Evolutionary conservation across 2,329 filamentous ascomycete species (phyloP).

Genomic region (Neocatenulostroma microsporum): DNA sequence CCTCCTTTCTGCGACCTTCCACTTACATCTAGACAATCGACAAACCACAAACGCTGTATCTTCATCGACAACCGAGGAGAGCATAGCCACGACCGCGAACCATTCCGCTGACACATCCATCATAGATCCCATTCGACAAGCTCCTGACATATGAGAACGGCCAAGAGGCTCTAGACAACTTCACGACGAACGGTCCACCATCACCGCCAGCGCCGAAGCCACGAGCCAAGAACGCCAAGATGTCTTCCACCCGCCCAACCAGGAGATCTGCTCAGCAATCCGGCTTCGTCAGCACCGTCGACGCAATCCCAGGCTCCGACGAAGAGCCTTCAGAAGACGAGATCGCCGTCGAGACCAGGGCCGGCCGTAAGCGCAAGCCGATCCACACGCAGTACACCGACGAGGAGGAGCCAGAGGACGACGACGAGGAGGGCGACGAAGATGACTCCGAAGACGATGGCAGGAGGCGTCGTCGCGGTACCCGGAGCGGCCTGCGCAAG

Average conservation of each 20-base stretch:
- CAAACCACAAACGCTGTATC: background rate
- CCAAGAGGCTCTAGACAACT: slow-evolving; percentile 37
- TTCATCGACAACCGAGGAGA: background rate
- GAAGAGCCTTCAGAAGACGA: slow-evolving; percentile 16
- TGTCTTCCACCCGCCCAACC: slow-evolving; percentile 21
- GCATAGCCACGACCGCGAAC: no score
- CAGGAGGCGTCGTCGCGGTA: slow-evolving; percentile 1
- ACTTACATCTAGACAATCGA: background rate
- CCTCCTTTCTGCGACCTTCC: background rate
- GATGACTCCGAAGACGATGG: slow-evolving; percentile 15
- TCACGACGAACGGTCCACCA: slow-evolving; percentile 21
- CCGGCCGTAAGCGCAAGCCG: slow-evolving; percentile 18
- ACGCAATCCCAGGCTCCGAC: slow-evolving; percentile 19
- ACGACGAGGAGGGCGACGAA: slow-evolving; percentile 14
- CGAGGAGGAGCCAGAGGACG: slow-evolving; percentile 15
- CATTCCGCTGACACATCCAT: no score
- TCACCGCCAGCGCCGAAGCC: slow-evolving; percentile 5
- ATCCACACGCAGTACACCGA: slow-evolving; percentile 19
- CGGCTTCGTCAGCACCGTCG: slow-evolving; percentile 25
- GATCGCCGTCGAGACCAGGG: slow-evolving; percentile 6
- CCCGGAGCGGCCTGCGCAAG: slow-evolving; percentile 13
- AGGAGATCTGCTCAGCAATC: slow-evolving; percentile 6
- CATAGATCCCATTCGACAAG: slow-evolving; percentile 40
- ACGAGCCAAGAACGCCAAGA: slow-evolving; percentile 10
- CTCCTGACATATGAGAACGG: slow-evolving; percentile 42